These are phyloP conservation scores for Leccinum subfulvum DNA, from an alignment of 1,284 basidiomycete species.

Conservation along the genomic window DNA sequence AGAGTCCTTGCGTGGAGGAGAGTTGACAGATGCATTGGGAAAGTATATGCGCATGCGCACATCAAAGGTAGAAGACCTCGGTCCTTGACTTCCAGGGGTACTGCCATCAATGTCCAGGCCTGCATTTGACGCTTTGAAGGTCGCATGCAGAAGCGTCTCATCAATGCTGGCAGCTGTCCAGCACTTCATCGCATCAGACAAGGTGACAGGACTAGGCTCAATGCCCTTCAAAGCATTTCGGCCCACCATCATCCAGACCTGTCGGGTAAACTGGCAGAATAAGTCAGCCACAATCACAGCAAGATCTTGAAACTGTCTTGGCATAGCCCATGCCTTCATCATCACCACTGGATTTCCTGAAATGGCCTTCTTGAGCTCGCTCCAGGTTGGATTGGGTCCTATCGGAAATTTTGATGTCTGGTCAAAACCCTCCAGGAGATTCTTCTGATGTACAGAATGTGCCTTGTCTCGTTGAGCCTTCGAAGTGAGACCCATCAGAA, in stretches of 20 bases:
- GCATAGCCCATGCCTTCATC: conserved; percentile 7
- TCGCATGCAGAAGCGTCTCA: neutral
- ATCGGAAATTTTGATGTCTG: conserved; percentile 6
- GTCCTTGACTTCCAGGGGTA: neutral
- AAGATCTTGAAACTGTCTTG: neutral
- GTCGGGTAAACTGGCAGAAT: conserved; percentile 9
- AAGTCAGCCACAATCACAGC: neutral
- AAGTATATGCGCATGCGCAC: conserved; percentile 1
- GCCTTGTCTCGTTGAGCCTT: conserved; percentile 1
- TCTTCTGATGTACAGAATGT: neutral
- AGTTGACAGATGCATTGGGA: neutral
- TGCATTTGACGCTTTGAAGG: conserved; percentile 8
- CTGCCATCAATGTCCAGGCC: neutral
- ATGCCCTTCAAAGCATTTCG: conserved; percentile 7
- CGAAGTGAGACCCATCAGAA: conserved; percentile 8
- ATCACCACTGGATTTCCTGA: neutral
- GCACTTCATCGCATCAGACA: conserved; percentile 10
- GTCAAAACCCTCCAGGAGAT: neutral
- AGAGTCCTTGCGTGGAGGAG: neutral
- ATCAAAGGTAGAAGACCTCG: neutral
- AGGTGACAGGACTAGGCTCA: neutral
- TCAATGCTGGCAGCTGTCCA: conserved; percentile 10
- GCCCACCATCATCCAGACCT: conserved; percentile 14
- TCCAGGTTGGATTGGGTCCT: conserved; percentile 6
- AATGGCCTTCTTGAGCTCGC: conserved; percentile 2